phyloP scores from a whole-genome alignment of 1,284 basidiomycete species.

The Cutaneotrichosporon cavernicola region DNA sequence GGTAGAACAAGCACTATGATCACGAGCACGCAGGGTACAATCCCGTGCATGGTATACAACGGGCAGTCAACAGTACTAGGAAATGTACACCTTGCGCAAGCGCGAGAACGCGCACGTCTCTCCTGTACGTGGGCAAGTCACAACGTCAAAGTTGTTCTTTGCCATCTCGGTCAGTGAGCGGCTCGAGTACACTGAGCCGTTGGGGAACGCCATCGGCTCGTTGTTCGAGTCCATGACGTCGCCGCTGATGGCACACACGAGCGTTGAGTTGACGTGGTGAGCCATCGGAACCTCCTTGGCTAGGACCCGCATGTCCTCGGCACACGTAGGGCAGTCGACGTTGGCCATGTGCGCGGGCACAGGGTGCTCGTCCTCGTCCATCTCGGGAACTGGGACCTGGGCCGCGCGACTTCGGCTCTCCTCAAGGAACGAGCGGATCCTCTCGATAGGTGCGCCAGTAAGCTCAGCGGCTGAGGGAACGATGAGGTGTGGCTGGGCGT shows the following conservation, averaged over 20 bases:
- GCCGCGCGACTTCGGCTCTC: not conserved
- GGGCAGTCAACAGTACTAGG: conserved; percentile 13
- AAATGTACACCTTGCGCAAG: conserved; percentile 76
- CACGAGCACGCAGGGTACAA: not conserved
- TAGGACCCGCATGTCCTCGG: conserved; percentile 68
- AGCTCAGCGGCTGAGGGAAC: conserved; percentile 15
- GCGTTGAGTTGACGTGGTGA: conserved; percentile 91
- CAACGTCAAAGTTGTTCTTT: conserved; percentile 64
- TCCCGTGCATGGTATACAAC: not conserved
- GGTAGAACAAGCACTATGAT: not conserved
- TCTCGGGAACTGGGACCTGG: conserved; percentile 8
- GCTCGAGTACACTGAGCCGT: conserved; percentile 87
- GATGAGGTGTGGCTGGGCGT: conserved; percentile 23
- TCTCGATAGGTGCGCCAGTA: conserved; percentile 5
- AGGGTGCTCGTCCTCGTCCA: not conserved
- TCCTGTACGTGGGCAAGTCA: conserved; percentile 77
- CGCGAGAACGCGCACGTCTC: conserved; percentile 64
- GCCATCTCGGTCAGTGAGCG: conserved; percentile 85
- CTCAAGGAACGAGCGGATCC: conserved; percentile 13
- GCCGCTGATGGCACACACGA: conserved; percentile 86
- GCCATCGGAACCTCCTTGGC: conserved; percentile 85
- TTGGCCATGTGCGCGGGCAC: conserved; percentile 62
- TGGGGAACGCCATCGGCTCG: conserved; percentile 85
- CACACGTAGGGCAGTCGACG: conserved; percentile 89
- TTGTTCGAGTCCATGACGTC: conserved; percentile 94